Percentiles rank a stretch among this genome's conserved stretches.
Conservation (phyloP, 352 stramenopile genomes). For the Pythium oligandrum region DNA sequence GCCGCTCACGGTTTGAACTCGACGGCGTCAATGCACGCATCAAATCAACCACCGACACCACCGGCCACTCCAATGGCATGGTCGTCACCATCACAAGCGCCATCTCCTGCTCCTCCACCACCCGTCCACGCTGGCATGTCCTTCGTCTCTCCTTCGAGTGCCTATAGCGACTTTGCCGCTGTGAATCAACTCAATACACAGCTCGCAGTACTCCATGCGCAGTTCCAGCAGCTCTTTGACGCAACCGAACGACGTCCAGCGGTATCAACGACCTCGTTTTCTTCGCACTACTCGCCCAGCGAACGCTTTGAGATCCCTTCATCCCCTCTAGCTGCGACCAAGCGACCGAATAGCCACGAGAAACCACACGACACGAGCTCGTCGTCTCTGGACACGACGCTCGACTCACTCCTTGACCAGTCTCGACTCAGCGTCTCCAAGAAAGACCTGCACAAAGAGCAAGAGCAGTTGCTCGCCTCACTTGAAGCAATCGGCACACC, state of each 20-base stretch:
- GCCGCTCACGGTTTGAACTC: too few species aligned
- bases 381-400: not conserved
- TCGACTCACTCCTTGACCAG: not conserved
- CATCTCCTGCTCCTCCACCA: too few species aligned
- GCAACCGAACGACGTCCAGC: slow-evolving; percentile 20
- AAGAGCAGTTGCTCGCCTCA: too few species aligned
- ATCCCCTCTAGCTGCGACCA: slow-evolving; percentile 15
- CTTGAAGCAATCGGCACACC: too few species aligned
- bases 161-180: slow-evolving; percentile 21
- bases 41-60: too few species aligned
- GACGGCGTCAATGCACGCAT: too few species aligned
- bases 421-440: too few species aligned
- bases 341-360: not conserved
- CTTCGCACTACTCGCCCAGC: slow-evolving; percentile 21
- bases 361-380: not conserved
- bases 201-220: slow-evolving; percentile 41
- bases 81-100: too few species aligned
- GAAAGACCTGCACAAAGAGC: too few species aligned
- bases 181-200: slow-evolving; percentile 45
- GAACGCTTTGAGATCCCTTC: slow-evolving; percentile 35
- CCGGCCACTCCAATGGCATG: too few species aligned
- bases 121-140: too few species aligned
- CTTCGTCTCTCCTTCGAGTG: too few species aligned
- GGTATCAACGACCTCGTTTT: not conserved
- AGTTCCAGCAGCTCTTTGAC: slow-evolving; percentile 60